Evolutionary conservation across 805 yeast genomes (phyloP), one percentile per base, ranked within the genome.

Genomic region (Metschnikowia reukaufii): DNA sequence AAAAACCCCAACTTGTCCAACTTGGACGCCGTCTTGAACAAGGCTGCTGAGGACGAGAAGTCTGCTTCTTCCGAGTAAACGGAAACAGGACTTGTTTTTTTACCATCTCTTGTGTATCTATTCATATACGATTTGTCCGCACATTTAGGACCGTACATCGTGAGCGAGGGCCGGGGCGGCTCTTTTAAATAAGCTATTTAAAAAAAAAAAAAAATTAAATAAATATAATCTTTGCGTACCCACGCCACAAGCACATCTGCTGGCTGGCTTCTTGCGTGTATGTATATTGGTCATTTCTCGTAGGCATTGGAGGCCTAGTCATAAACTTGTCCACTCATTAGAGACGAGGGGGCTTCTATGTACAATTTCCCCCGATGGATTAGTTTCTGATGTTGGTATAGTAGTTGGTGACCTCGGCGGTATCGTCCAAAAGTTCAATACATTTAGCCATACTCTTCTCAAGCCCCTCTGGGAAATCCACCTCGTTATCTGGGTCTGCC

Each of bases 361-460:
- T 36, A 36, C 39, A 36, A 31, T 13, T n/a, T n/a, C n/a, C 7
- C 9, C 21, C 36, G 36, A 10, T 6, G 21, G 7, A 21, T 17
- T 10, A 38, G 16, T 39, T 39, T 25, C 70, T 75, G 55, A 80
- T 70, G 62, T 89, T 92, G 25, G 88, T 78, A 67, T 87, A 88
- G 49, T 87, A 81, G 51, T 81, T 88, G 6, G 88, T 82, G 17
- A 92, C 87, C 57, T 94, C 98, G 41, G 85, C 89, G n/a, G 89
- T 69, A 29, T 83, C 88, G 44, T 88, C 95, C 38, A 92, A 70
- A 39, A 74, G 72, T 18, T 64, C 69, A 29, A 84, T 63, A 30
- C 90, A 79, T 58, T 81, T 86, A 13, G 76, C 76, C 56, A 81
- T 76, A 31, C 74, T 73, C 49, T 72, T 76, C 48, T 65, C 70